A percentile compares a stretch with the other conserved stretches of the same genome.
Evolutionary conservation across 2,329 filamentous ascomycete genomes (phyloP).

Genomic region (Neonectria hederae): DNA sequence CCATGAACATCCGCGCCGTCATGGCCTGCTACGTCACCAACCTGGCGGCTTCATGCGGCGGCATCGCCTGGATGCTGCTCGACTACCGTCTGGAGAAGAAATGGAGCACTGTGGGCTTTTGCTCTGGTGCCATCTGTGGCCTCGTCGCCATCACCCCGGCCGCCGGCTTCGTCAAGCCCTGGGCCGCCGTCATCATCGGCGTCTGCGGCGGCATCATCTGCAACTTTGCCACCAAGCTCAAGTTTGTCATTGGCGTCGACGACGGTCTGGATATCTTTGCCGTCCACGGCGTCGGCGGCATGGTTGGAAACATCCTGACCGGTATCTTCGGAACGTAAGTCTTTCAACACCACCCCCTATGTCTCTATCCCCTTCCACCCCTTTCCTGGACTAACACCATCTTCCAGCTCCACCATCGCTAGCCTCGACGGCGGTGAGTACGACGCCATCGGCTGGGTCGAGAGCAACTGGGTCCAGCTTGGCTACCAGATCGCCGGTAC

Average conservation of each 20-base stretch:
- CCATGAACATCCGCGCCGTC: slow-evolving; percentile 84
- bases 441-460: slow-evolving; percentile 73
- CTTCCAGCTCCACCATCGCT: slow-evolving; percentile 71
- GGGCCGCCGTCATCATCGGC: slow-evolving; percentile 67
- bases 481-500: slow-evolving; percentile 77
- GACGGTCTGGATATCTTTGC: slow-evolving; percentile 92
- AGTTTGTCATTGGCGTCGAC: slow-evolving; percentile 78
- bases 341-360: background rate
- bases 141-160: slow-evolving; percentile 89
- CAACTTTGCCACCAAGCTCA: slow-evolving; percentile 90
- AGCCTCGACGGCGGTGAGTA: slow-evolving; percentile 73
- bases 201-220: slow-evolving; percentile 70
- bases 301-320: slow-evolving; percentile 81
- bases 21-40: slow-evolving; percentile 93
- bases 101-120: slow-evolving; percentile 94
- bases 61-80: slow-evolving; percentile 83
- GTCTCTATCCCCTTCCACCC: background rate
- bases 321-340: slow-evolving; percentile 77
- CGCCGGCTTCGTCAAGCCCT: slow-evolving; percentile 80
- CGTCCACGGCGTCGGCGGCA: slow-evolving; percentile 86
- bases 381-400: slow-evolving; percentile 28
- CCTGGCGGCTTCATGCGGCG: slow-evolving; percentile 82
- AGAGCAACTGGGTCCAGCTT: slow-evolving; percentile 75
- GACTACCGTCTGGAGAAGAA: slow-evolving; percentile 93
- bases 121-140: slow-evolving; percentile 86